Evolutionary conservation across 179 eudicot genomes (phyloP).

Genomic region (Beta corolliflora): DNA sequence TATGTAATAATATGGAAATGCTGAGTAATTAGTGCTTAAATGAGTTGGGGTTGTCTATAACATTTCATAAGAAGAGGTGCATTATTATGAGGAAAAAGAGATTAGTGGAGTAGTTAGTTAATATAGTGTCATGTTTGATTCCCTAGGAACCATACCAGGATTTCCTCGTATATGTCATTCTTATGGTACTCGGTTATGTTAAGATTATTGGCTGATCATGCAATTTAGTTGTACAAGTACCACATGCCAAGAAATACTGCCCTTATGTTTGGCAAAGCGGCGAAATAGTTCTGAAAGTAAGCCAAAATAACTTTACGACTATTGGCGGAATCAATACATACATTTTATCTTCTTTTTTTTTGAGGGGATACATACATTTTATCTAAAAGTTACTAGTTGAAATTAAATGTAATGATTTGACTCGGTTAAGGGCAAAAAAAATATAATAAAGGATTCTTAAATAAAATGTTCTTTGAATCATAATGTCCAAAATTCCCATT

Average conservation of each 20-base stretch:
- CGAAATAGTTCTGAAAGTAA: neutral
- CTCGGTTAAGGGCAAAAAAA: too few relatives aligned
- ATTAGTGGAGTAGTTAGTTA: constrained; percentile 66
- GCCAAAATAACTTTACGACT: neutral
- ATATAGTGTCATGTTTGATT: constrained; percentile 41
- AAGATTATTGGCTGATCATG: constrained; percentile 14
- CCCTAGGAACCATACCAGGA: constrained; percentile 41
- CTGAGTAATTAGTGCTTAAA: constrained; percentile 36
- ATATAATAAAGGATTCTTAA: too few relatives aligned
- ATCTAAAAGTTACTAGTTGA: too few relatives aligned
- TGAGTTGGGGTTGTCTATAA: constrained; percentile 57
- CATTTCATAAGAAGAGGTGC: constrained; percentile 31
- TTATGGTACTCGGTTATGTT: constrained; percentile 29
- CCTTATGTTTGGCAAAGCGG: constrained; percentile 21
- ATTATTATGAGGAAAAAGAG: constrained; percentile 33
- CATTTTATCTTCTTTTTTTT: too few relatives aligned
- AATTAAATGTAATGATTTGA: too few relatives aligned
- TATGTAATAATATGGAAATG: neutral
- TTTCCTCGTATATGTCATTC: constrained; percentile 53
- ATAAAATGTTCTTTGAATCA: too few relatives aligned
- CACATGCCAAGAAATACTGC: constrained; percentile 11
- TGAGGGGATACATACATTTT: too few relatives aligned
- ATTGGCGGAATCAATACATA: neutral
- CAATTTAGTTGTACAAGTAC: neutral
- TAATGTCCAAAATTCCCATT: too few relatives aligned